Evolutionary conservation across 805 yeast species (phyloP).

Genomic region (Teunomyces aglyptinius): DNA sequence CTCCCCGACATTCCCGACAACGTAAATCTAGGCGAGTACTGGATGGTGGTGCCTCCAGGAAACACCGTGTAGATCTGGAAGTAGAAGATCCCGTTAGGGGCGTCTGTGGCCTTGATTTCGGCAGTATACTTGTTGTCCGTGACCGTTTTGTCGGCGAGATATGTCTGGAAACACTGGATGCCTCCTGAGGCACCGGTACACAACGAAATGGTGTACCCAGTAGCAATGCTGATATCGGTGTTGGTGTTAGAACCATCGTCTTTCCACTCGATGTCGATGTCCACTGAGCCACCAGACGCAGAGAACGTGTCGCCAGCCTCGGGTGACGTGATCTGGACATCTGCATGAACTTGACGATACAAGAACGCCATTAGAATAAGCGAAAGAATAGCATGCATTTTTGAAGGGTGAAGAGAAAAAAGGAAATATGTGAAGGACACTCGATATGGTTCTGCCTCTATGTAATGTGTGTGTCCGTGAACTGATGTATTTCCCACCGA

Average conservation of each 20-base stretch:
- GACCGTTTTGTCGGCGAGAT: constrained; percentile 18
- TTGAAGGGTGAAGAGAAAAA: neutral
- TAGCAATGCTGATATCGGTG: constrained; percentile 47
- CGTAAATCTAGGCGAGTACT: constrained; percentile 65
- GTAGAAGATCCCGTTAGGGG: constrained; percentile 66
- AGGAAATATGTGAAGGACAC: neutral
- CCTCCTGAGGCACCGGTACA: constrained; percentile 65
- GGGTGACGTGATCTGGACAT: constrained; percentile 47
- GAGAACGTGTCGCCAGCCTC: constrained; percentile 34
- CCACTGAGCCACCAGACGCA: constrained; percentile 37
- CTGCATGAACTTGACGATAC: constrained; percentile 35
- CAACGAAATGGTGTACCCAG: constrained; percentile 50
- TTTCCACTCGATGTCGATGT: constrained; percentile 35
- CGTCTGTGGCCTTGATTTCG: constrained; percentile 39
- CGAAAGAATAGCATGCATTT: constrained; percentile 1
- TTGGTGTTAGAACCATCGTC: constrained; percentile 50
- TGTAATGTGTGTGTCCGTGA: neutral
- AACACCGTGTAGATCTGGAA: constrained; percentile 62
- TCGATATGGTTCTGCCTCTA: neutral
- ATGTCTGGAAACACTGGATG: constrained; percentile 40
- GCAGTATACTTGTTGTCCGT: constrained; percentile 39
- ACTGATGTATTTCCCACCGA: neutral
- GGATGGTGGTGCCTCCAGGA: constrained; percentile 45
- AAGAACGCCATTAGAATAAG: constrained; percentile 5
- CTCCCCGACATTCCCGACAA: constrained; percentile 74